Base-by-base conservation (phyloP, 116 monocot species). In the Trichopus zeylanicus region DNA sequence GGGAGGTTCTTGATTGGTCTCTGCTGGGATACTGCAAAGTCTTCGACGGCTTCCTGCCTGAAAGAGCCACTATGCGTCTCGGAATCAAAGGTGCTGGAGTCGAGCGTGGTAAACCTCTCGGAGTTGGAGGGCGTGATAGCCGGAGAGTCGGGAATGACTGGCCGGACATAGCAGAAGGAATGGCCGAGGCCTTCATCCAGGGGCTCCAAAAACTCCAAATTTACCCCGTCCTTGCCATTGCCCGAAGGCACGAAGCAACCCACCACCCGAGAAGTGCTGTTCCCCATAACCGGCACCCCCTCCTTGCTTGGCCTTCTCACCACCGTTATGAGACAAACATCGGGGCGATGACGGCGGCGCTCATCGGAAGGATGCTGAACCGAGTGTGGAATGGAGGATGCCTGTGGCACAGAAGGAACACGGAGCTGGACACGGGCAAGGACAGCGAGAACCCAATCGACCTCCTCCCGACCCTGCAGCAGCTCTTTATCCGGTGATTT, bases 111-210 rank as follows among this genome's bases (percentile, higher is more conserved):
- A n/a, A 87, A 98, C 63, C 97, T 61, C 61, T 98, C 97, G 10
- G 97, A 98, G 55, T 81, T 87, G 10, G 87, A 91, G 6, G 97
- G 97, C 16, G 97, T 91, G 34, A 91, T 75, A 28, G 68, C 87
- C 0, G 91, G 90, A 27, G 95, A 97, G 65, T 97, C 95, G 0
- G 59, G 55, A 15, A 84, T 70, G 32, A 71, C 74, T 4, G 90
- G 95, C 55, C 91, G 70, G 27, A 98, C 97, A 62, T 98, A 98
- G 46, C 97, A 98, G 79, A 98, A 98, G 46, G 97, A 98, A 58
- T 98, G 97, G 25, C 97, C 97, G 31, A 98, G 62, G 13, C 97
- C 97, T 56, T 98, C 97, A 55, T 91, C 97, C 21, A 98, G 74
- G 29, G 97, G 91, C 66, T 91, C 87, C 7, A 98, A 61, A 55